Evolutionary conservation across 1,284 basidiomycete species (phyloP).

Genomic region (Heterobasidion irregulare): DNA sequence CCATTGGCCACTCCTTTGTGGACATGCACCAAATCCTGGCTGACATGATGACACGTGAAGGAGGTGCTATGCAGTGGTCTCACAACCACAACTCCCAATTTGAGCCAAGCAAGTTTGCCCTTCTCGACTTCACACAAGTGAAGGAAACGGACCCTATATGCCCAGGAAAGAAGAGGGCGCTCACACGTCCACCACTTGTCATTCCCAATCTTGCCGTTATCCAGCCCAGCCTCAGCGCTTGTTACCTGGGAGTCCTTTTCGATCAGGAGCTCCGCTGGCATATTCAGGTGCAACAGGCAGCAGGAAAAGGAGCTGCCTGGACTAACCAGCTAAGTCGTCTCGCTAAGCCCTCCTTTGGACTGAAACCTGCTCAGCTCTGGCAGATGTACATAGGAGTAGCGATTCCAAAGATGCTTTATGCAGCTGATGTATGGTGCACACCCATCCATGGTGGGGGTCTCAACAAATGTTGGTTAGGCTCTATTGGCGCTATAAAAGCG

Average conservation of each 20-base stretch:
- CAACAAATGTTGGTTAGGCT: no score
- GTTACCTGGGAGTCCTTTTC: neutral
- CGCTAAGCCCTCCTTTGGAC: no score
- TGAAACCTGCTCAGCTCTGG: no score
- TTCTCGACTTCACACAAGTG: slow-evolving; percentile 1
- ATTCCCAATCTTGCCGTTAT: neutral
- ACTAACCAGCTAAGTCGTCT: neutral
- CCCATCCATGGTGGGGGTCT: no score
- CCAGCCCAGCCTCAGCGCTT: neutral
- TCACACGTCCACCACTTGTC: neutral
- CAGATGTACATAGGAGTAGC: no score
- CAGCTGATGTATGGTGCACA: no score
- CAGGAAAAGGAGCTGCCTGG: neutral
- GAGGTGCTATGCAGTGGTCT: slow-evolving; percentile 9
- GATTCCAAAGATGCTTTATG: no score
- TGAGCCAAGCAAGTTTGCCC: slow-evolving; percentile 3
- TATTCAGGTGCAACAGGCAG: neutral
- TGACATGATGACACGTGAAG: slow-evolving; percentile 8
- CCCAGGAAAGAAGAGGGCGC: neutral
- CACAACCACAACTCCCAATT: slow-evolving; percentile 6
- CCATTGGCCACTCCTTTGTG: neutral
- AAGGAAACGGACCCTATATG: neutral
- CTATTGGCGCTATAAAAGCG: no score
- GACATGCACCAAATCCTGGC: neutral
- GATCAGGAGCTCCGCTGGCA: slow-evolving; percentile 1